A percentile compares a stretch with the other conserved stretches of the same genome.
These are phyloP conservation scores for Caloboletus inedulis DNA, from an alignment of 1,284 basidiomycete genomes.

Conservation along the genomic window DNA sequence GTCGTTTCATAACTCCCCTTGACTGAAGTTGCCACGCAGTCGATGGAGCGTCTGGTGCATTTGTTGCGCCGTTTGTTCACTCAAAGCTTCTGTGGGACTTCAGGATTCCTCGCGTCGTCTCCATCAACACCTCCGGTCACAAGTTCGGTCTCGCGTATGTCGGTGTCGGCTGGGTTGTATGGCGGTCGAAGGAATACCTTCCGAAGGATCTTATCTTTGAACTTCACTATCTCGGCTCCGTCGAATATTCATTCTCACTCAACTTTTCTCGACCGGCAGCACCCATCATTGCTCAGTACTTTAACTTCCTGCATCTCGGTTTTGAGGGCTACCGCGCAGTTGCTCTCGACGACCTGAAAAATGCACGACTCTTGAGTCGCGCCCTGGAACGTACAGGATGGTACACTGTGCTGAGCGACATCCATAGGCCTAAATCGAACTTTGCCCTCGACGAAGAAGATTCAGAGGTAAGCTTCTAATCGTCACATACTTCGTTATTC, in stretches of 20 bases:
- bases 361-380: conserved; percentile 81
- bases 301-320: conserved; percentile 85
- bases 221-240: conserved; percentile 74
- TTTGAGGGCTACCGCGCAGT: conserved; percentile 78
- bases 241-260: conserved; percentile 79
- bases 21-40: conserved; percentile 39
- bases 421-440: conserved; percentile 47
- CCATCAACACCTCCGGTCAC: conserved; percentile 87
- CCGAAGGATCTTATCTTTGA: conserved; percentile 93
- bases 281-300: conserved; percentile 91
- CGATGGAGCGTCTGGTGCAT: conserved; percentile 79
- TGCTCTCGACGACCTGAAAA: conserved; percentile 75
- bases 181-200: conserved; percentile 72
- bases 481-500: conserved; percentile 4
- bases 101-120: conserved; percentile 81
- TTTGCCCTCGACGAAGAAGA: conserved; percentile 45
- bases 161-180: conserved; percentile 88
- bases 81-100: conserved; percentile 87
- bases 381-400: conserved; percentile 81
- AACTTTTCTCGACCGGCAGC: conserved; percentile 93
- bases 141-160: conserved; percentile 88
- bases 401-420: conserved; percentile 72
- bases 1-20: conserved; percentile 18
- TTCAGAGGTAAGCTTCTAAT: conserved; percentile 47
- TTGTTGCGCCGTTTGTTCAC: conserved; percentile 80